Conservation (phyloP, 2,329 filamentous ascomycete genomes). For the Colletotrichum liaoningense region DNA sequence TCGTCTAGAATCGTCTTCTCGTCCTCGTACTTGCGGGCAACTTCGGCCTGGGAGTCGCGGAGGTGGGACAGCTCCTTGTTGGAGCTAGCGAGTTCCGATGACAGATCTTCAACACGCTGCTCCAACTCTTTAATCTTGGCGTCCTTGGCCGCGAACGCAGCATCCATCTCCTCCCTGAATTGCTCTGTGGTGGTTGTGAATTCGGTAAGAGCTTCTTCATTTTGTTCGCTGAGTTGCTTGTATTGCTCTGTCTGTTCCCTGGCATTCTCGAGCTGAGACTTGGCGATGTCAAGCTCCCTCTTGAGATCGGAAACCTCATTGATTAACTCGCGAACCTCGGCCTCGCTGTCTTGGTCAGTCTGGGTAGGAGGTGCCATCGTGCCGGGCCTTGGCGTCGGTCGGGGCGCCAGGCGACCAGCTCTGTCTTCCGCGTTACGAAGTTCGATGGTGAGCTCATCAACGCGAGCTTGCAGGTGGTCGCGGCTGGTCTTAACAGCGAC, state of each 20-base stretch:
- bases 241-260: slow-evolving; percentile 88
- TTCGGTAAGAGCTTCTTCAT: slow-evolving; percentile 87
- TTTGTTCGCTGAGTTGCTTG: slow-evolving; percentile 85
- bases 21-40: slow-evolving; percentile 77
- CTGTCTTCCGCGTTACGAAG: slow-evolving; percentile 91
- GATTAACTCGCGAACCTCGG: slow-evolving; percentile 82
- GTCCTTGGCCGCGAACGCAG: slow-evolving; percentile 80
- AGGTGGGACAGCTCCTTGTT: slow-evolving; percentile 86
- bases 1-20: slow-evolving; percentile 84
- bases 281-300: slow-evolving; percentile 85
- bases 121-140: slow-evolving; percentile 83
- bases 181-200: slow-evolving; percentile 85
- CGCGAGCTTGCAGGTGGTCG: slow-evolving; percentile 88
- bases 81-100: slow-evolving; percentile 81
- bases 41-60: slow-evolving; percentile 83
- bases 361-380: slow-evolving; percentile 53
- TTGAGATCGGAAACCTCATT: slow-evolving; percentile 88
- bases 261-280: slow-evolving; percentile 82
- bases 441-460: slow-evolving; percentile 90
- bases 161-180: slow-evolving; percentile 88
- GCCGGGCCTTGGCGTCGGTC: slow-evolving; percentile 73
- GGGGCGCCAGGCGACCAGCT: slow-evolving; percentile 82
- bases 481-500: slow-evolving; percentile 86
- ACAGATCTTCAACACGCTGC: slow-evolving; percentile 85
- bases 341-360: slow-evolving; percentile 62